phyloP scores from a whole-genome alignment of 1,139 yeast species.

The Pichia sp. region DNA sequence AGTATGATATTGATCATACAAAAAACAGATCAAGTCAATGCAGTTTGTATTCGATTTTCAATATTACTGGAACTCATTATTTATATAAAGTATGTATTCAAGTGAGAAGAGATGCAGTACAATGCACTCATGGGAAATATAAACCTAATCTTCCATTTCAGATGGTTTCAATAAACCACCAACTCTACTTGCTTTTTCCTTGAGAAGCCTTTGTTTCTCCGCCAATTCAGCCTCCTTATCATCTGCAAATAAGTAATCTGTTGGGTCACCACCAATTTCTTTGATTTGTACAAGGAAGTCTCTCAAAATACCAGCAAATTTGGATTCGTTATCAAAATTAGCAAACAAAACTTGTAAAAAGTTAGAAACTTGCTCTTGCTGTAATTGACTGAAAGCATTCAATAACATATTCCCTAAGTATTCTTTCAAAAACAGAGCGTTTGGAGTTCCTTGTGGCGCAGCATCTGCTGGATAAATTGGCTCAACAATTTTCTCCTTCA shows the following conservation, averaged over 20 bases:
- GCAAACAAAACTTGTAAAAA: conserved; percentile 73
- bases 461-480: conserved; percentile 68
- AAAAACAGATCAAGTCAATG: no score
- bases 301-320: conserved; percentile 80
- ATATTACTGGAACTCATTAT: conserved; percentile 1
- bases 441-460: conserved; percentile 80
- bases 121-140: no score
- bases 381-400: conserved; percentile 86
- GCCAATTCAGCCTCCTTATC: conserved; percentile 75
- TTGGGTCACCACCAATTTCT: conserved; percentile 90
- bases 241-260: conserved; percentile 91
- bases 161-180: conserved; percentile 95
- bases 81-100: not conserved
- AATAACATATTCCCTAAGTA: conserved; percentile 76
- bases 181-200: conserved; percentile 76
- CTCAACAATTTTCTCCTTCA: conserved; percentile 60
- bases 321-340: conserved; percentile 64
- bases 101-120: no score
- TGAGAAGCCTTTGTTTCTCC: conserved; percentile 62
- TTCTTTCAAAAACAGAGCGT: conserved; percentile 70
- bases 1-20: no score
- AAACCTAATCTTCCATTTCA: conserved; percentile 68
- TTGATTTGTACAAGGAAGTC: conserved; percentile 95
- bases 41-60: no score
- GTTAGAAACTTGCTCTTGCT: conserved; percentile 69